Conservation (phyloP, 257 asterid genomes). For the Parsonsia alboflavescens region DNA sequence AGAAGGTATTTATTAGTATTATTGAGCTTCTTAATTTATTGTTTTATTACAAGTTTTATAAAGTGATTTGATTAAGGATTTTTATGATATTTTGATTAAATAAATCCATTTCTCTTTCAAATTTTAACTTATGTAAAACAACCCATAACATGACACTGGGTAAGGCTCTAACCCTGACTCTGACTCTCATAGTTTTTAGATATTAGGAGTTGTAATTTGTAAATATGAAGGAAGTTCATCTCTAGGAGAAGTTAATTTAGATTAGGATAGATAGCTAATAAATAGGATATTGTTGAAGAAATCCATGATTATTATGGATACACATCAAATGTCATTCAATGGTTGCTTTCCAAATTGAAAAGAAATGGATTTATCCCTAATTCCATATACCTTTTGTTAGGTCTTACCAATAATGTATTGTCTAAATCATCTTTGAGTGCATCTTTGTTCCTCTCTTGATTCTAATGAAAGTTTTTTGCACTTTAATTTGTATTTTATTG, state of each 20-base stretch:
- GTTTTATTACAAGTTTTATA: too few species aligned
- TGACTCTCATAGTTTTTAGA: too few species aligned
- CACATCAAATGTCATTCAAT: neutral
- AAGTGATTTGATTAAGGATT: too few species aligned
- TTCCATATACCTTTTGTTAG: neutral
- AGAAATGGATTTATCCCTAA: neutral
- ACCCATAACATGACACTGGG: too few species aligned
- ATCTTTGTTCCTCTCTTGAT: slow-evolving; percentile 2
- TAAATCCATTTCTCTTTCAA: too few species aligned
- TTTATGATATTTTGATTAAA: too few species aligned
- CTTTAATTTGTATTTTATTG: neutral
- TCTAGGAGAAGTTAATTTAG: neutral
- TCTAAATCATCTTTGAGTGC: slow-evolving; percentile 1
- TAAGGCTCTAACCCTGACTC: too few species aligned
- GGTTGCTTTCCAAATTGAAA: neutral
- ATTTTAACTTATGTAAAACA: too few species aligned
- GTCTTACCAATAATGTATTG: slow-evolving; percentile 1
- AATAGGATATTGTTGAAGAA: neutral
- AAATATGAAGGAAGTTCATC: neutral
- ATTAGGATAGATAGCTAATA: neutral
- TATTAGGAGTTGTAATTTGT: neutral
- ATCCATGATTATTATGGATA: neutral
- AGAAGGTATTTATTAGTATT: too few species aligned
- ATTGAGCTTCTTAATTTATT: too few species aligned
- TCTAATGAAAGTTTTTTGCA: neutral